Conservation (phyloP, 2,329 filamentous ascomycete species). For the Aspergillus latus region DNA sequence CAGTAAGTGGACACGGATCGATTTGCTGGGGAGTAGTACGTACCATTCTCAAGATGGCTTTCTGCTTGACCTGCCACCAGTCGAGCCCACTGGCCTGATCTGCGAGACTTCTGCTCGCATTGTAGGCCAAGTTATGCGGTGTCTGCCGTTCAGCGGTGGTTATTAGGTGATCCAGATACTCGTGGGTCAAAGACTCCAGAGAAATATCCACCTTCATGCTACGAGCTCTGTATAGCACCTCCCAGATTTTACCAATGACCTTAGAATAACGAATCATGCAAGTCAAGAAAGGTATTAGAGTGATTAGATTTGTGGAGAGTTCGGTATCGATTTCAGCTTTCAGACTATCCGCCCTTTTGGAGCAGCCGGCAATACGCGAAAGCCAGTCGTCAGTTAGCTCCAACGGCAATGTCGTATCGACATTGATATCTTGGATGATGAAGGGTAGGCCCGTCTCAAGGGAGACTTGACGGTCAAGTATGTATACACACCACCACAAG, state of each 20-base stretch:
- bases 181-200: not conserved
- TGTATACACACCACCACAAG: conserved; percentile 32
- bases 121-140: not conserved
- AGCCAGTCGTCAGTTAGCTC: too few species aligned
- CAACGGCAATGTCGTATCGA: conserved; percentile 21
- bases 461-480: conserved; percentile 25
- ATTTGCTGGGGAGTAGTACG: too few species aligned
- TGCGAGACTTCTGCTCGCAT: too few species aligned
- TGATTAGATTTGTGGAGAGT: conserved; percentile 14
- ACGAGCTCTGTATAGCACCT: conserved; percentile 21
- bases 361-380: not conserved
- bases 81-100: too few species aligned
- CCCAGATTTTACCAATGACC: conserved; percentile 26
- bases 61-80: too few species aligned
- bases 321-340: conserved; percentile 10
- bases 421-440: conserved; percentile 28
- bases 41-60: too few species aligned
- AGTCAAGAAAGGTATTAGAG: too few species aligned
- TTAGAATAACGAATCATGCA: conserved; percentile 22
- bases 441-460: conserved; percentile 29
- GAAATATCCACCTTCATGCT: not conserved
- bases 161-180: not conserved
- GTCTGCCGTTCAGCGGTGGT: too few species aligned
- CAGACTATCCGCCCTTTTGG: not conserved
- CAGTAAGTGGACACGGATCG: too few species aligned